Evolutionary conservation across 2,329 filamentous ascomycete species (phyloP), one percentile per base, ranked within the genome.

Genomic region (Phialemoniopsis sp.): DNA sequence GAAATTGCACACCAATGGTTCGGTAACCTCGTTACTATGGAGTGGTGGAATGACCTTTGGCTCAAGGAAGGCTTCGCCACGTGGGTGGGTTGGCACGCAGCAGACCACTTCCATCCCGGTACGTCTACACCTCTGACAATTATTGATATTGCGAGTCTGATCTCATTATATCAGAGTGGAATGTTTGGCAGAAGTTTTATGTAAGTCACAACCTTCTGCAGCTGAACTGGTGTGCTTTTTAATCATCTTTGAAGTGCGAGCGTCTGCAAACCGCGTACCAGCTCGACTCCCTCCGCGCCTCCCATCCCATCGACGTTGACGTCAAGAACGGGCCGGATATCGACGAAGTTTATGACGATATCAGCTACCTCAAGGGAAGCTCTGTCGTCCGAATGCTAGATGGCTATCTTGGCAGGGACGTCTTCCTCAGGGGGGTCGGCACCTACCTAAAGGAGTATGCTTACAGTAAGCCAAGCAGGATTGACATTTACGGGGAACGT

Each of bases 151-250:
- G n/a, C n/a, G n/a, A n/a, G n/a, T n/a, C n/a, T n/a, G n/a, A n/a
- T n/a, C n/a, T n/a, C n/a, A n/a, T n/a, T n/a, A n/a, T n/a, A n/a
- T n/a, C n/a, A n/a, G n/a, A n/a, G n/a, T n/a, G n/a, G n/a, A n/a
- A n/a, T n/a, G n/a, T n/a, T n/a, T n/a, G n/a, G n/a, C n/a, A n/a
- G n/a, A 93, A 93, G 66, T 89, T 87, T 32, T 94, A n/a, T n/a
- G n/a, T n/a, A n/a, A n/a, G n/a, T n/a, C n/a, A 89, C 75, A 91
- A 97, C 61, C 78, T 78, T 42, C 95, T 97, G 72, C 96, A 90
- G 65, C 91, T 91, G 8, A 90, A 97, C 63, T 97, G 91, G 91
- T 95, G 95, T 66, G 89, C 97, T 12, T 97, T 90, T 91, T 81
- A 97, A 64, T 85, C 82, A 19, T 97, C 95, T 60, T 90, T 97